Evolutionary conservation across 2,329 filamentous ascomycete genomes (phyloP).

Genomic region (Teratosphaeria nubilosa): DNA sequence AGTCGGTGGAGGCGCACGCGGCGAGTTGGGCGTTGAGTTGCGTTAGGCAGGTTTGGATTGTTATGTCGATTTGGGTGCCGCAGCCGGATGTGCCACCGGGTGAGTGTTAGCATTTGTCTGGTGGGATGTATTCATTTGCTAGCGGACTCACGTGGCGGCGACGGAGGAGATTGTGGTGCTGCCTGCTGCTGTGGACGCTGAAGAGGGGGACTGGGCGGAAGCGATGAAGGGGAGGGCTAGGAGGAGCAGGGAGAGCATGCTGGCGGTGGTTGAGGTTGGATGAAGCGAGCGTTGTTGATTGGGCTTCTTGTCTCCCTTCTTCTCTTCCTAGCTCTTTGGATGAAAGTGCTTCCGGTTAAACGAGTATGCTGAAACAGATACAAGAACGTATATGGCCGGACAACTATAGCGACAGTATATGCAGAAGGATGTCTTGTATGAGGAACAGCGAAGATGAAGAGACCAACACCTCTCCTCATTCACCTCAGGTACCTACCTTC

Average conservation of each 20-base stretch:
- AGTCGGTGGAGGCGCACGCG: conserved; percentile 39
- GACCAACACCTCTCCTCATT: not conserved
- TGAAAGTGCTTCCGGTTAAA: not conserved
- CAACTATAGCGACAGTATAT: not conserved
- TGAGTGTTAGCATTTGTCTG: too few relatives aligned
- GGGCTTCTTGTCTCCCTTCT: not conserved
- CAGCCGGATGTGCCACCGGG: conserved; percentile 23
- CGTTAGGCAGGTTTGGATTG: conserved; percentile 40
- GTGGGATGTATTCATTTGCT: too few relatives aligned
- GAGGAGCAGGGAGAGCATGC: conserved; percentile 4
- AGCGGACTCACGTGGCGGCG: conserved; percentile 12
- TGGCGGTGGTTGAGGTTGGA: not conserved
- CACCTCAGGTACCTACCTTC: not conserved
- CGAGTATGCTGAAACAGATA: not conserved
- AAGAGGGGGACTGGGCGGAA: conserved; percentile 27
- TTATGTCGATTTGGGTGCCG: conserved; percentile 33
- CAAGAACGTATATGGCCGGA: not conserved
- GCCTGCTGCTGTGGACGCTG: conserved; percentile 16
- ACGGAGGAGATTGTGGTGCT: not conserved
- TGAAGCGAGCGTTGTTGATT: not conserved
- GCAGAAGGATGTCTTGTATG: not conserved
- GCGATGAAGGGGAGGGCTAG: conserved; percentile 26
- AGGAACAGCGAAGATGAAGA: not conserved
- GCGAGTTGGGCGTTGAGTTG: conserved; percentile 33
- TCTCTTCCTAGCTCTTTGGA: not conserved